These are phyloP conservation scores for Podospora fimiseda DNA, from an alignment of 495 filamentous ascomycete species.

Conservation along the genomic window DNA sequence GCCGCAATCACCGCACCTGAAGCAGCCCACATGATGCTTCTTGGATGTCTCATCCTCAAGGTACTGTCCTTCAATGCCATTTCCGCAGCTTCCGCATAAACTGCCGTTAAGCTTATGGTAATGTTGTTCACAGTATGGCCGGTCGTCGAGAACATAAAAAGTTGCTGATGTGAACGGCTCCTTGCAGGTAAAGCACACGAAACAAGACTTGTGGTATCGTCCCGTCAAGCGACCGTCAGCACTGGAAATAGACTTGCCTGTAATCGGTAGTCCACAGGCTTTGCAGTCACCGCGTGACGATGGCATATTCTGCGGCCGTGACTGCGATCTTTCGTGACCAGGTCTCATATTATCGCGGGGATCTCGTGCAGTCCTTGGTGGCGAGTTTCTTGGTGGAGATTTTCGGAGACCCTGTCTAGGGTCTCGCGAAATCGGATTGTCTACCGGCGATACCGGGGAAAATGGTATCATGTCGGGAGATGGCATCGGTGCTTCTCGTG, in stretches of 20 bases:
- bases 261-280: constrained; percentile 70
- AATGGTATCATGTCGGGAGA: neutral
- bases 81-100: constrained; percentile 69
- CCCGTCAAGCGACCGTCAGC: constrained; percentile 91
- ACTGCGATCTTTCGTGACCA: constrained; percentile 16
- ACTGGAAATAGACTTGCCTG: constrained; percentile 87
- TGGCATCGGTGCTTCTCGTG: neutral
- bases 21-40: constrained; percentile 84
- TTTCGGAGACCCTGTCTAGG: constrained; percentile 1
- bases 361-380: neutral
- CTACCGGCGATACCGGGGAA: neutral
- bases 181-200: constrained; percentile 80
- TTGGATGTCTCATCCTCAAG: constrained; percentile 72
- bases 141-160: constrained; percentile 85
- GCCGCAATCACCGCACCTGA: constrained; percentile 67
- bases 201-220: constrained; percentile 88
- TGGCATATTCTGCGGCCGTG: constrained; percentile 14
- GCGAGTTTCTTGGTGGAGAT: neutral
- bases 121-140: constrained; percentile 85
- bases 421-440: neutral
- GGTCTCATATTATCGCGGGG: constrained; percentile 4
- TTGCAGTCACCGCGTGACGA: constrained; percentile 68
- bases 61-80: constrained; percentile 90
- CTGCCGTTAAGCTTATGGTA: constrained; percentile 90
- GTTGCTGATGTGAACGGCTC: constrained; percentile 79